Base-by-base conservation (phyloP, 495 filamentous ascomycete species). In the Articulospora tetracladia region DNA sequence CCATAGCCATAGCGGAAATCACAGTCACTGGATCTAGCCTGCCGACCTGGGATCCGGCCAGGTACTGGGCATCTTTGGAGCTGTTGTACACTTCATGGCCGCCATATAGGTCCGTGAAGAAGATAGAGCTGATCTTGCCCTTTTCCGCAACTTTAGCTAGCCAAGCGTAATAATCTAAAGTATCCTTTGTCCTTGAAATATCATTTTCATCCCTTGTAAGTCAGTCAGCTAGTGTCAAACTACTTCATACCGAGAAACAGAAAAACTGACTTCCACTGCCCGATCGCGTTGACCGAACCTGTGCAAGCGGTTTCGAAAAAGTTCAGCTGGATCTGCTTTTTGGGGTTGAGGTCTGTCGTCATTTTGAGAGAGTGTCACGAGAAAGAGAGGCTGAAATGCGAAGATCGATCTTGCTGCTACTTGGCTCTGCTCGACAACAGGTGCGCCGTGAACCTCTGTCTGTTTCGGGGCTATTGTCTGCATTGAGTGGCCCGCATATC, bases 1-100 rank as follows among this genome's bases (percentile, higher is more conserved):
- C 58, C 20, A 30, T 17, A 2, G 58, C 58, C 58, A 60, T 60
- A 1, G 58, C 58, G 2, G 58, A 25, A 22, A 60, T 50, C 17
- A 48, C 19, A 2, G 44, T 41, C 30, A 28, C 13, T 4, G 58
- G 58, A 46, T 60, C 58, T 4, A 53, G 3, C 2, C 11, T n/a
- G 6, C n/a, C 30, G 1, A 34, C 11, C 8, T 54, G 49, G 10
- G 50, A 19, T 3, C 58, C 58, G 32, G 20, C 30, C 15, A 32
- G 48, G 25, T 41, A 23, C 22, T 24, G 19, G 2, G 30, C 26
- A 51, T 51, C 50, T 6, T 26, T 32, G 1, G 28, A 44, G 11
- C 22, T 12, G 3, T 46, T 22, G 20, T 60, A 55, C 11, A 54
- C 47, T 19, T 53, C 39, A n/a, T 53, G 25, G 22, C 47, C 46